These are phyloP conservation scores for Begonia peltatifolia DNA, from an alignment of 306 rosid species.

Conservation along the genomic window DNA sequence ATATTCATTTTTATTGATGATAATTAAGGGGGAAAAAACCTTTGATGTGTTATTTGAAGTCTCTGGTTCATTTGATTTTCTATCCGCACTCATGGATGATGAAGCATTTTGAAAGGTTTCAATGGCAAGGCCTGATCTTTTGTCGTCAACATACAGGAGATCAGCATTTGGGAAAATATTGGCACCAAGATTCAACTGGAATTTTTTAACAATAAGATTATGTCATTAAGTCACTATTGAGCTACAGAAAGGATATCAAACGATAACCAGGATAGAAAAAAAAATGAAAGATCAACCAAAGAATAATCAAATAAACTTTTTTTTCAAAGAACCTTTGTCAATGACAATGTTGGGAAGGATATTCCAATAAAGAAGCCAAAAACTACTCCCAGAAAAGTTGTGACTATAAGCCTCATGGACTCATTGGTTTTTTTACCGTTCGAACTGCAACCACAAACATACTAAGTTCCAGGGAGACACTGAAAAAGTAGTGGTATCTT, in stretches of 20 bases:
- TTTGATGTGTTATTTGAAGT: constrained; percentile 40
- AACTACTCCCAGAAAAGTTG: constrained; percentile 71
- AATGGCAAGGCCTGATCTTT: constrained; percentile 19
- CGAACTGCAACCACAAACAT: constrained; percentile 44
- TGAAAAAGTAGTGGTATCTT: constrained; percentile 1
- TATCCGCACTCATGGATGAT: constrained; percentile 9
- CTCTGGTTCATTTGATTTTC: constrained; percentile 24
- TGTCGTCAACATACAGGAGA: constrained; percentile 27
- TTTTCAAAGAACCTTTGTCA: constrained; percentile 49
- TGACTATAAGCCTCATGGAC: constrained; percentile 63
- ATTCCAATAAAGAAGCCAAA: constrained; percentile 82
- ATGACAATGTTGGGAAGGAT: constrained; percentile 65
- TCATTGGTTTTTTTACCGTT: constrained; percentile 67
- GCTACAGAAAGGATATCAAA: background rate
- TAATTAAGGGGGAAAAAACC: constrained; percentile 22
- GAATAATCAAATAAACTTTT: background rate
- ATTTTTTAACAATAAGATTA: background rate
- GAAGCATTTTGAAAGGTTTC: constrained; percentile 18
- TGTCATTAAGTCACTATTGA: background rate
- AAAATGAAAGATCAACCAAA: background rate
- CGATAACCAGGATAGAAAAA: background rate
- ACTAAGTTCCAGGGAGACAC: constrained; percentile 7
- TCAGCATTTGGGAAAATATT: constrained; percentile 57
- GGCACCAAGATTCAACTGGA: constrained; percentile 45
- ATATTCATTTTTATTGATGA: too few relatives aligned